Base-by-base conservation (phyloP, 306 rosid species). In the Astragalus membranaceus region DNA sequence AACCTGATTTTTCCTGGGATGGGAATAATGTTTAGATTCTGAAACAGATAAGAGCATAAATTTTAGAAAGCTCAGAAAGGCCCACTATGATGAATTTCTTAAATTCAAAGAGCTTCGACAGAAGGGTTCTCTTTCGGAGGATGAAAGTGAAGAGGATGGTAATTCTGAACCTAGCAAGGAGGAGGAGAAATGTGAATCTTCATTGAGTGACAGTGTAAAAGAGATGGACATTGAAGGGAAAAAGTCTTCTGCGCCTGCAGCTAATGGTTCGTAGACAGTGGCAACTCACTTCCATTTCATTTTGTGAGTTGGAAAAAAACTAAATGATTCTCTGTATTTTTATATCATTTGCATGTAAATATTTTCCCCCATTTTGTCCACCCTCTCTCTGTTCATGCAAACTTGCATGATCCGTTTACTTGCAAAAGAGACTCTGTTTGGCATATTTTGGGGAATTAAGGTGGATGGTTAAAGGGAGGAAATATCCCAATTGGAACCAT, bases 21-120 rank as follows among this genome's bases (percentile, higher is more conserved):
- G 64, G 79, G 3, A 56, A 69, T 56, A 1, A 15, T 70, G 29
- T 73, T 77, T 66, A 37, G 91, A 81, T 83, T 80, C 89, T 43
- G 87, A 85, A 69, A 49, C 88, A 73, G 96, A 83, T 32, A 86
- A 75, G 79, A 85, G 78, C 70, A 8, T 9, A 74, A 83, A 80
- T 41, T 92, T 92, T 52, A 87, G 80, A 79, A 90, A 89, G 82
- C 96, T 79, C 53, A 81, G 98, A 64, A 92, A 70, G 79, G 96
- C 92, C 75, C 98, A 92, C 77, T 92, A 92, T 48, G 87, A 92
- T 78, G 98, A 92, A 76, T 92, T 75, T 75, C 90, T 77, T 50
- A 92, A 86, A 85, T 92, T 89, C 35, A 88, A 70, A 85, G 98
- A 89, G 83, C 88, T 79, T 29, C 85, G 80, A 37, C 75, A 75